phyloP scores from a whole-genome alignment of 441 rosid species.

The Metrosideros polymorpha region DNA sequence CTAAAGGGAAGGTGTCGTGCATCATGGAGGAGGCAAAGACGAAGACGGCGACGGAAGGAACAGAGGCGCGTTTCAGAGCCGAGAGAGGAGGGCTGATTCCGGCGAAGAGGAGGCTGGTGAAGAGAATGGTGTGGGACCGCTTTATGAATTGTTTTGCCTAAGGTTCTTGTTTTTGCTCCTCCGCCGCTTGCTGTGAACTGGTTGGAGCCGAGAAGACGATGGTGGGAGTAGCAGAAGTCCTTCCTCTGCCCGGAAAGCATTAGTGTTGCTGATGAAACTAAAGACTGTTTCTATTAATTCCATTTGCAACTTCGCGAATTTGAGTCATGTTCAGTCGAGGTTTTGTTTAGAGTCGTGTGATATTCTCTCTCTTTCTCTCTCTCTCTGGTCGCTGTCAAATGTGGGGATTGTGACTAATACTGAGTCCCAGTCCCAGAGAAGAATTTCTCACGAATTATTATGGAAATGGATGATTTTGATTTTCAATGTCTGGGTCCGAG shows the following conservation, averaged over 20 bases:
- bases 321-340: neutral
- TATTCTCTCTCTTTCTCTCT: neutral
- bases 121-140: constrained; percentile 17
- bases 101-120: constrained; percentile 25
- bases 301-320: neutral
- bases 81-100: constrained; percentile 25
- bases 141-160: neutral
- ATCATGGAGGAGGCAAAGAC: neutral
- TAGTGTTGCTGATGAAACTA: neutral
- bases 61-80: neutral
- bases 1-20: neutral
- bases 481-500: neutral
- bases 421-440: neutral
- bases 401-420: neutral
- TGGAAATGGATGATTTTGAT: neutral
- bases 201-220: neutral
- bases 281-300: neutral
- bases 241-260: neutral
- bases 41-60: neutral
- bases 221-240: neutral
- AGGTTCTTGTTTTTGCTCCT: neutral
- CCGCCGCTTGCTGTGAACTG: neutral
- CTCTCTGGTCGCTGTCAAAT: neutral
- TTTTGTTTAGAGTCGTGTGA: neutral
- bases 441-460: neutral